phyloP scores from a whole-genome alignment of 2,329 filamentous ascomycete genomes.

The Akanthomyces lecanii region DNA sequence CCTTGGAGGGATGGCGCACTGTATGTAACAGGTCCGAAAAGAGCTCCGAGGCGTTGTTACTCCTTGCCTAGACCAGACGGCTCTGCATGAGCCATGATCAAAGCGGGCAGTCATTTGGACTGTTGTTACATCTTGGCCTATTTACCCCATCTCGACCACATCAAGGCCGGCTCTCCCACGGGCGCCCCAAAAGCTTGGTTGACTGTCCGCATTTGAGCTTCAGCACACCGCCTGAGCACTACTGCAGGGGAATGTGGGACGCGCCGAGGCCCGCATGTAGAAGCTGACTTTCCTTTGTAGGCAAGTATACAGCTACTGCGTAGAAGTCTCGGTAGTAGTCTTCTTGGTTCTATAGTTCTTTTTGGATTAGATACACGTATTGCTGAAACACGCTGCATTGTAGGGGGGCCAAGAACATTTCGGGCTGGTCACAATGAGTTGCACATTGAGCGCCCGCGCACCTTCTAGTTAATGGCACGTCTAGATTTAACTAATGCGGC shows the following conservation, averaged over 20 bases:
- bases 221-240: not conserved
- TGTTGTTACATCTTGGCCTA: not conserved
- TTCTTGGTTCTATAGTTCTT: too few relatives aligned
- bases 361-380: too few relatives aligned
- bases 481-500: not conserved
- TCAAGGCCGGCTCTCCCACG: not conserved
- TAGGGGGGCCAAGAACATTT: not conserved
- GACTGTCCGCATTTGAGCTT: not conserved
- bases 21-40: not conserved
- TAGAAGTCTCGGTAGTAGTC: not conserved
- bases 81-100: not conserved
- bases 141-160: not conserved
- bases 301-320: not conserved
- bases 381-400: not conserved
- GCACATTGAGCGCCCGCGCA: not conserved
- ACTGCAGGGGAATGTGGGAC: slow-evolving; percentile 8
- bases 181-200: not conserved
- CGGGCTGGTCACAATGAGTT: not conserved
- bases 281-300: not conserved
- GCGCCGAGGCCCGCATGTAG: not conserved
- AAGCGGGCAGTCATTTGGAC: not conserved
- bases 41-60: not conserved
- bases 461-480: not conserved
- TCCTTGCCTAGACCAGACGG: not conserved
- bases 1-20: not conserved